A percentile compares a stretch with the other conserved stretches of the same genome.
These are phyloP conservation scores for Volutella citrinella DNA, from an alignment of 2,329 filamentous ascomycete species.

Conservation along the genomic window DNA sequence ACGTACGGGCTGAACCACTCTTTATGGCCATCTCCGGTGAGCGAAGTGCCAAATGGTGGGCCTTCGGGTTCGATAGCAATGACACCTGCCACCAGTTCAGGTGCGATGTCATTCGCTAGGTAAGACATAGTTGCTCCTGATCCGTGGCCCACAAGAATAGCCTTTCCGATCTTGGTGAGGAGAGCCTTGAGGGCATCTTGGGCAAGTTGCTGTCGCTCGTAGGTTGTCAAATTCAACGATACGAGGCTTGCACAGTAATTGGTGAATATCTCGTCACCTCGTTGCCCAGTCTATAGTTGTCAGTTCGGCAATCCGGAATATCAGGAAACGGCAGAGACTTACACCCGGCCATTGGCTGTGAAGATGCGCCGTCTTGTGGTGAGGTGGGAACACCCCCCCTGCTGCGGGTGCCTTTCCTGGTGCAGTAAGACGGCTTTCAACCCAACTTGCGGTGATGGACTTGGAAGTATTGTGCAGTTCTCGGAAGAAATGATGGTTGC, in stretches of 20 bases:
- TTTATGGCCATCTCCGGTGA: slow-evolving; percentile 5
- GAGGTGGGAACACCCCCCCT: neutral
- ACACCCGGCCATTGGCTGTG: slow-evolving; percentile 41
- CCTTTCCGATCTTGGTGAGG: slow-evolving; percentile 39
- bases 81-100: slow-evolving; percentile 45
- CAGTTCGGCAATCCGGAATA: neutral
- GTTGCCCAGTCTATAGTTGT: slow-evolving; percentile 27
- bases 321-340: slow-evolving; percentile 3
- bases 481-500: slow-evolving; percentile 17
- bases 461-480: slow-evolving; percentile 15
- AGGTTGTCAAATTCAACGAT: slow-evolving; percentile 27
- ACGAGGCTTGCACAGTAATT: slow-evolving; percentile 43
- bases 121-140: slow-evolving; percentile 45
- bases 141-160: slow-evolving; percentile 48
- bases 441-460: slow-evolving; percentile 13
- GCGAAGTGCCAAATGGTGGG: slow-evolving; percentile 42
- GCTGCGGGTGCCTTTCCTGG: no score
- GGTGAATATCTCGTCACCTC: slow-evolving; percentile 47
- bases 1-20: slow-evolving; percentile 20
- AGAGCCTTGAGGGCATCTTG: slow-evolving; percentile 38
- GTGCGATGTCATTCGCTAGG: slow-evolving; percentile 46
- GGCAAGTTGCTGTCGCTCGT: slow-evolving; percentile 28
- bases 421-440: slow-evolving; percentile 33
- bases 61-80: slow-evolving; percentile 52
- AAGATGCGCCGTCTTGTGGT: slow-evolving; percentile 21